These are phyloP conservation scores for Talaromyces marneffei DNA, from an alignment of 2,329 filamentous ascomycete genomes.

Conservation along the genomic window DNA sequence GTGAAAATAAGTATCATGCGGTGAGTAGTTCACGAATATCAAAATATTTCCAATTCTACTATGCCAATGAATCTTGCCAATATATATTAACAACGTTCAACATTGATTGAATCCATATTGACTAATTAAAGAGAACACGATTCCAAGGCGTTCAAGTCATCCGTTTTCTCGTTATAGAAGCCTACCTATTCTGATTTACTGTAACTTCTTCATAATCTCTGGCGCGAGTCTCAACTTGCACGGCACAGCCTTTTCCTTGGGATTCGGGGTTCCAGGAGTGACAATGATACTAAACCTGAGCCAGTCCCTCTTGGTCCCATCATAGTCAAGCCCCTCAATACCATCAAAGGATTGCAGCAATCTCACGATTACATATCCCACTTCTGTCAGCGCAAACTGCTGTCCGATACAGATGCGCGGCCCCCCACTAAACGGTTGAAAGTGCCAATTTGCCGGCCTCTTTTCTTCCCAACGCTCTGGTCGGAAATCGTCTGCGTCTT, in stretches of 20 bases:
- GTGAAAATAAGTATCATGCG: not conserved
- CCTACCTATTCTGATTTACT: not conserved
- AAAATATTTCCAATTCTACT: no score
- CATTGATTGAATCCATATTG: no score
- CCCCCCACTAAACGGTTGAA: constrained; percentile 25
- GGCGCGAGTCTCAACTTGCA: not conserved
- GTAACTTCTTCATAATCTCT: not conserved
- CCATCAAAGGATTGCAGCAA: constrained; percentile 21
- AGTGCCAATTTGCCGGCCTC: constrained; percentile 46
- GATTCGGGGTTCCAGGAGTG: not conserved
- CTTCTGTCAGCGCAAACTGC: constrained; percentile 22
- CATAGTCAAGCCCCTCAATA: constrained; percentile 12
- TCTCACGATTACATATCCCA: constrained; percentile 20
- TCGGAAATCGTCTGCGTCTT: constrained; percentile 36
- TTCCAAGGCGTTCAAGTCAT: not conserved
- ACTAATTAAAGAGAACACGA: not conserved
- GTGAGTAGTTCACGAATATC: not conserved
- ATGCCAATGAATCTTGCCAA: no score
- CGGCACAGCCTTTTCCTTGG: not conserved
- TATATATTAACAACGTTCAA: no score
- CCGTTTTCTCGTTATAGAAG: not conserved
- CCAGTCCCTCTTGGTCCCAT: constrained; percentile 4
- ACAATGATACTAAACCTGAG: constrained; percentile 2
- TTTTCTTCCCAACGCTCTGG: constrained; percentile 48
- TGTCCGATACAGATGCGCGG: constrained; percentile 26